phyloP scores from a whole-genome alignment of 2,329 filamentous ascomycete genomes.

The Fusarium globosum region DNA sequence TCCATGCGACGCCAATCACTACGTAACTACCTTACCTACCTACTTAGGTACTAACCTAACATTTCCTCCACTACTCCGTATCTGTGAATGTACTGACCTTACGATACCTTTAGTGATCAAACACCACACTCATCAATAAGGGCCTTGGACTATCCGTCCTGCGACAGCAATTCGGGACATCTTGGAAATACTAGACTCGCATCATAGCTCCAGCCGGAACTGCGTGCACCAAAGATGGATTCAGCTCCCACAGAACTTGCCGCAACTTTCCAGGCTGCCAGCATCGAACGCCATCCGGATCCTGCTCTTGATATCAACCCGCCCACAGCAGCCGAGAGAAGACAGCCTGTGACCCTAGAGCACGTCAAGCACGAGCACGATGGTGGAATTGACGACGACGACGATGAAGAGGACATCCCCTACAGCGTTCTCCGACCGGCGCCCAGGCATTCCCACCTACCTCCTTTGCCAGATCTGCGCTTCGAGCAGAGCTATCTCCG shows the following conservation, averaged over 20 bases:
- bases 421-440: slow-evolving; percentile 71
- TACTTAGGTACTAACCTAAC: neutral
- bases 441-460: slow-evolving; percentile 60
- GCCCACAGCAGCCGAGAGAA: slow-evolving; percentile 76
- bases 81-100: neutral
- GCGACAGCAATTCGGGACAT: neutral
- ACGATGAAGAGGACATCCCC: slow-evolving; percentile 71
- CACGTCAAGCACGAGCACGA: slow-evolving; percentile 34
- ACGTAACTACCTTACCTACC: neutral
- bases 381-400: slow-evolving; percentile 52
- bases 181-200: neutral
- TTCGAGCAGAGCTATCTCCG: slow-evolving; percentile 99
- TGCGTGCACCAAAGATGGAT: slow-evolving; percentile 55
- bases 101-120: neutral
- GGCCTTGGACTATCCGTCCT: neutral
- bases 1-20: slow-evolving; percentile 36
- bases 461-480: slow-evolving; percentile 84
- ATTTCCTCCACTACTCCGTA: neutral
- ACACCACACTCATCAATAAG: neutral
- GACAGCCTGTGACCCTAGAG: slow-evolving; percentile 45
- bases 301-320: slow-evolving; percentile 82
- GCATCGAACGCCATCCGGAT: slow-evolving; percentile 79
- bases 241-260: slow-evolving; percentile 75
- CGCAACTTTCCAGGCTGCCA: slow-evolving; percentile 82
- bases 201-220: neutral